Evolutionary conservation across 2,329 filamentous ascomycete genomes (phyloP).

Genomic region (Paecilomyces formosus): DNA sequence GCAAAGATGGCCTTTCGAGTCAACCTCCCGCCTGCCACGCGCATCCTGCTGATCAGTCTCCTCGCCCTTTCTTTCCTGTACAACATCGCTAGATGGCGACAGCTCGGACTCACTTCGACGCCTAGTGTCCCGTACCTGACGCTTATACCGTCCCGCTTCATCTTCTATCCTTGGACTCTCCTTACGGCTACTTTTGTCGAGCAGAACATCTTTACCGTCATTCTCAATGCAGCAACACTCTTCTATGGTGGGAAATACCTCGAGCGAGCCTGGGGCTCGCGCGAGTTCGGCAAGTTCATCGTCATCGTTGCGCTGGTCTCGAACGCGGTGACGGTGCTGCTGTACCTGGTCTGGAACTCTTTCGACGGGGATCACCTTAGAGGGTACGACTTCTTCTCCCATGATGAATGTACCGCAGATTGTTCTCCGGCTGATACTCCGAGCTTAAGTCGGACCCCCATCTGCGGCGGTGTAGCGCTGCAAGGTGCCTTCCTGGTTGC

Average conservation of each 20-base stretch:
- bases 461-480: slow-evolving; percentile 80
- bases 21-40: slow-evolving; percentile 87
- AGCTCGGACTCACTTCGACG: slow-evolving; percentile 58
- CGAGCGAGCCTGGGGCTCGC: slow-evolving; percentile 89
- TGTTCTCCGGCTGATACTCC: slow-evolving; percentile 16
- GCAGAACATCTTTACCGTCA: slow-evolving; percentile 81
- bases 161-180: slow-evolving; percentile 91
- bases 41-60: slow-evolving; percentile 68
- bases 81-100: slow-evolving; percentile 57
- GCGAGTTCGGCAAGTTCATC: slow-evolving; percentile 86
- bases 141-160: slow-evolving; percentile 72
- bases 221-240: slow-evolving; percentile 67
- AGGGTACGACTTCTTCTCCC: slow-evolving; percentile 24
- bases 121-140: slow-evolving; percentile 80
- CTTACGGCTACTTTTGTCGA: slow-evolving; percentile 81
- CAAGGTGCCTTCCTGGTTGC: slow-evolving; percentile 93
- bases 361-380: slow-evolving; percentile 42
- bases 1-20: slow-evolving; percentile 68
- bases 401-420: slow-evolving; percentile 10
- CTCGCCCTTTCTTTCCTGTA: slow-evolving; percentile 68
- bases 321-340: slow-evolving; percentile 65
- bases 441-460: slow-evolving; percentile 60
- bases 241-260: slow-evolving; percentile 93
- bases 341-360: slow-evolving; percentile 67
- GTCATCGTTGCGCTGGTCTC: slow-evolving; percentile 69